Conservation (phyloP, 805 yeast genomes). For the Lipomyces chichibuensis region DNA sequence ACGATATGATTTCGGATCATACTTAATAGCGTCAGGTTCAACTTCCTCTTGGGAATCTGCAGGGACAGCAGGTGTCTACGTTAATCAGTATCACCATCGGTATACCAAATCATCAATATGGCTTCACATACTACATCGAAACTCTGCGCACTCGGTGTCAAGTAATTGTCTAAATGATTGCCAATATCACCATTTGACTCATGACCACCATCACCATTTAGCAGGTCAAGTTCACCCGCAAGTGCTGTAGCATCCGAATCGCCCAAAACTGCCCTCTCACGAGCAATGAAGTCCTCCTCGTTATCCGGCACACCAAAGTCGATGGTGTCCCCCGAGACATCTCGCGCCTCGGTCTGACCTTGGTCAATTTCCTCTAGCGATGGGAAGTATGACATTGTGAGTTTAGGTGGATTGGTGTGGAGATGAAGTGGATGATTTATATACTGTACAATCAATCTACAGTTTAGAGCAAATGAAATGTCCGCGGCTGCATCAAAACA, state of each 20-base stretch:
- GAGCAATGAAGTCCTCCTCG: conserved; percentile 47
- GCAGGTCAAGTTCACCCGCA: conserved; percentile 35
- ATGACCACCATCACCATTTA: conserved; percentile 27
- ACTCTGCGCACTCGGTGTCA: neutral
- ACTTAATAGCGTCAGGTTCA: conserved; percentile 34
- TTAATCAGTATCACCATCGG: neutral
- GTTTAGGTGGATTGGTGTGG: neutral
- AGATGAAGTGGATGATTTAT: neutral
- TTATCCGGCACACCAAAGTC: conserved; percentile 38
- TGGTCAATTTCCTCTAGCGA: conserved; percentile 46
- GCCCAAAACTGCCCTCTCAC: conserved; percentile 50
- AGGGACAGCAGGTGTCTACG: neutral
- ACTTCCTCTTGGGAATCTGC: conserved; percentile 17
- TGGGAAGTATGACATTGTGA: conserved; percentile 44
- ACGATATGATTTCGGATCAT: neutral
- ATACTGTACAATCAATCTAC: neutral
- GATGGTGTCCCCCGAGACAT: conserved; percentile 48
- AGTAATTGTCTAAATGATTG: neutral
- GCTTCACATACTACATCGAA: neutral
- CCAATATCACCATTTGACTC: neutral
- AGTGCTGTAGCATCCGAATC: conserved; percentile 48
- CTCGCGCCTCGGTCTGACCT: conserved; percentile 38
- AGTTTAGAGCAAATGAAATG: neutral
- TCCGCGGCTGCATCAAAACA: neutral
- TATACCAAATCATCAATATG: neutral